Evolutionary conservation across 1,139 yeast species (phyloP).

Genomic region (Diutina pseudorugosa): DNA sequence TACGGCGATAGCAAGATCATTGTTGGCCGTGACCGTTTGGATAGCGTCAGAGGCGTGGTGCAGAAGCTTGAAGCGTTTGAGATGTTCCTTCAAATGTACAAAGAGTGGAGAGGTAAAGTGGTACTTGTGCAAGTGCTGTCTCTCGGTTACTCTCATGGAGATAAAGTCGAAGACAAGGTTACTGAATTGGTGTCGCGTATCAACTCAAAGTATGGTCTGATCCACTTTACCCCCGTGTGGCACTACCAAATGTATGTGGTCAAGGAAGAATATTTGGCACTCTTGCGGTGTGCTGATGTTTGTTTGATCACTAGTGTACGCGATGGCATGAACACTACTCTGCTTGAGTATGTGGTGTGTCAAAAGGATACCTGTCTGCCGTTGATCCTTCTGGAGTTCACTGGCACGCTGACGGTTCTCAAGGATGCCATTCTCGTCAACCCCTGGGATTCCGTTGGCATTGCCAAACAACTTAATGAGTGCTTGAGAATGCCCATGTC

Average conservation of each 20-base stretch:
- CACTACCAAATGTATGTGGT: conserved; percentile 87
- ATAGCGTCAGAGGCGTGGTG: conserved; percentile 70
- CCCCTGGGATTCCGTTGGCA: conserved; percentile 95
- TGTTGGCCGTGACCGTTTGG: conserved; percentile 75
- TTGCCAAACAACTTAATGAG: conserved; percentile 71
- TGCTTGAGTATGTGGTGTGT: conserved; percentile 82
- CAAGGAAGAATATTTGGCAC: conserved; percentile 79
- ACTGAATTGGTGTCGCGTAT: conserved; percentile 68
- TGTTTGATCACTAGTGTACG: conserved; percentile 83
- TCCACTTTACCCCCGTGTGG: conserved; percentile 74
- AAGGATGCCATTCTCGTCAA: conserved; percentile 77
- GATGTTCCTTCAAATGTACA: conserved; percentile 75
- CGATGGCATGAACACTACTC: conserved; percentile 95
- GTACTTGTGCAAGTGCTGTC: conserved; percentile 87
- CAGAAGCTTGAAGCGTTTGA: conserved; percentile 77
- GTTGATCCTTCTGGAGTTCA: conserved; percentile 77
- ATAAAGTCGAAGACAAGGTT: conserved; percentile 63
- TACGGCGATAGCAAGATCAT: conserved; percentile 68
- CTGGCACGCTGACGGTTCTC: conserved; percentile 79
- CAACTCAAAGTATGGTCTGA: conserved; percentile 71
- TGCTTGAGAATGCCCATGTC: conserved; percentile 40
- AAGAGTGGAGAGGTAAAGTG: conserved; percentile 82
- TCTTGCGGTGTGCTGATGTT: conserved; percentile 79
- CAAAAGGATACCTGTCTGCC: conserved; percentile 69
- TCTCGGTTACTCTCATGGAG: conserved; percentile 43